Conservation (phyloP, 1,284 basidiomycete genomes). For the Rhodotorula sp. region DNA sequence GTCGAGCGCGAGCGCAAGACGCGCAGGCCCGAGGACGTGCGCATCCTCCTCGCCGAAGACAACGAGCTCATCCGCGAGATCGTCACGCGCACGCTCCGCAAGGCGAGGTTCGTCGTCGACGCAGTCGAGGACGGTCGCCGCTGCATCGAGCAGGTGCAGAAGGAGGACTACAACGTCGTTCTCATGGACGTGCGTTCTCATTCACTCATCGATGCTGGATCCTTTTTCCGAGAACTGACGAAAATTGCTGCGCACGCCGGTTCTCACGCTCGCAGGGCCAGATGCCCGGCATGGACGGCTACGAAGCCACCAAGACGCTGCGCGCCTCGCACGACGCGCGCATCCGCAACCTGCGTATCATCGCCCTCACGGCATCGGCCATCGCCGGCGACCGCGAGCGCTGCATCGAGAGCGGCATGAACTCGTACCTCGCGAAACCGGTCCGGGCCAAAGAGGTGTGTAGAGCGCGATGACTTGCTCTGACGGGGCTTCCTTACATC, state of each 20-base stretch:
- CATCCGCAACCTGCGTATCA: conserved; percentile 29
- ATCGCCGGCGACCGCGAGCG: conserved; percentile 41
- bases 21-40: conserved; percentile 13
- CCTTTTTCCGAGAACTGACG: not conserved
- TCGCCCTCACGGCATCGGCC: conserved; percentile 42
- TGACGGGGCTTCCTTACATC: too few relatives aligned
- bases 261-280: conserved; percentile 22
- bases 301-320: conserved; percentile 30
- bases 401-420: conserved; percentile 39
- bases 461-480: too few relatives aligned
- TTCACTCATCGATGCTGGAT: too few relatives aligned
- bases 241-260: not conserved
- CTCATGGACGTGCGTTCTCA: conserved; percentile 37
- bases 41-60: conserved; percentile 41
- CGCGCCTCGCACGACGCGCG: conserved; percentile 8
- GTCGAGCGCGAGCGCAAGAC: not conserved
- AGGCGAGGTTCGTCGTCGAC: conserved; percentile 18
- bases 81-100: conserved; percentile 25
- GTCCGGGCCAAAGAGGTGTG: conserved; percentile 14
- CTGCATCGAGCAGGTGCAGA: conserved; percentile 26
- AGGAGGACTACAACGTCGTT: conserved; percentile 34
- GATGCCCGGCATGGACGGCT: conserved; percentile 41
- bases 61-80: conserved; percentile 43
- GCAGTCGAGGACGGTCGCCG: conserved; percentile 16
- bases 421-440: conserved; percentile 38